Evolutionary conservation across 1,139 yeast species (phyloP), one percentile per base, ranked within the genome.

Genomic region (Blastobotrys persicus): DNA sequence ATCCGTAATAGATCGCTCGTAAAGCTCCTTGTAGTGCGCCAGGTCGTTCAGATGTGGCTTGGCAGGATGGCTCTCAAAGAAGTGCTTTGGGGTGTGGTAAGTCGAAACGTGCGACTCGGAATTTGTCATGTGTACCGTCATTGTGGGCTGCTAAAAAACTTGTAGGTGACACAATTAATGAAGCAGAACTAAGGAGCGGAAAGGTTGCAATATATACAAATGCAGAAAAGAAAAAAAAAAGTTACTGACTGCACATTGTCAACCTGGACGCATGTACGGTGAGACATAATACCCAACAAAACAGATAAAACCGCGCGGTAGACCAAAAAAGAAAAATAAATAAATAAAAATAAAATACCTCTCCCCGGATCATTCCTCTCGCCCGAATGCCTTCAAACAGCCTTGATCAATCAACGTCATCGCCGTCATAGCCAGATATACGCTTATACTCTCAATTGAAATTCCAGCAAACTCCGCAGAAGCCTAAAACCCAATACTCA

Each of bases 1-100:
- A 63, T 88, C 81, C 53, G 78, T 71, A 61, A 92, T 81, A 34
- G 96, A 87, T 73, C 88, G 77, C 53, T 80, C 68, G 74, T 91
- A 88, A 74, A 89, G 70, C 58, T 78, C 71, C 54, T 79, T 72
- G 75, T 91, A 92, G 56, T 88, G 84, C 12, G 80, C 86, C 57
- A 87, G 58, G 53, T 70, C 59, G 61, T 63, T 58, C 44, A 72
- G 58, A 52, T 73, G 75, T 28, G 74, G 71, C 40, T 60, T 55
- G 14, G 60, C 50, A 2, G 72, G 73, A 59, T 69, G 74, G 47
- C 65, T 68, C 4, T 37, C 41, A 23, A 37, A 37, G 28, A 37
- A 37, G 28, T 37, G 41, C 19, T 37, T 18, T 18, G 41, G 41
- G n/a, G 41, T 37, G 28, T 37, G 26, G 14, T 18, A 37, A 3